Conservation (phyloP, 495 filamentous ascomycete species). For the Cryomyces minteri region DNA sequence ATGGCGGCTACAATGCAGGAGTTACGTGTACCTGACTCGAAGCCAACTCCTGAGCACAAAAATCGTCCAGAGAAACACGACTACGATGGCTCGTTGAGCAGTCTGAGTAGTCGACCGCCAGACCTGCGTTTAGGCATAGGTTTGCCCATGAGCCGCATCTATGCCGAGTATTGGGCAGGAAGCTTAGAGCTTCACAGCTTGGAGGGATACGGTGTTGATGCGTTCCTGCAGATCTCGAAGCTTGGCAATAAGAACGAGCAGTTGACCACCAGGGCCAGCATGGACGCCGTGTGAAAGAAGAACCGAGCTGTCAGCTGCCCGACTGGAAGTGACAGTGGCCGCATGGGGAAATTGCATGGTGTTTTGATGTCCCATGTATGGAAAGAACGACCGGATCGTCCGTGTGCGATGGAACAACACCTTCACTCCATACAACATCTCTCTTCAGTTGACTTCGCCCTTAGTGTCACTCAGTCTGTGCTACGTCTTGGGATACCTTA, state of each 20-base stretch:
- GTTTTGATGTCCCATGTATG: no score
- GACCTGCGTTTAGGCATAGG: conserved; percentile 87
- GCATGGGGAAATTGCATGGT: no score
- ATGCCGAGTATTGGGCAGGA: conserved; percentile 97
- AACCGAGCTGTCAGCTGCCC: no score
- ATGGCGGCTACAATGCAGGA: conserved; percentile 95
- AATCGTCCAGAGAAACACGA: conserved; percentile 11
- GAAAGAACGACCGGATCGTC: no score
- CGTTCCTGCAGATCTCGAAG: conserved; percentile 91
- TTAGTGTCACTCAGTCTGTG: no score
- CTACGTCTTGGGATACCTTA: no score
- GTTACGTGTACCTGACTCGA: conserved; percentile 22
- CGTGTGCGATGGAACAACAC: no score
- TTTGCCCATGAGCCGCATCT: conserved; percentile 81
- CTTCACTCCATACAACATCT: no score
- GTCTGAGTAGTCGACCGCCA: conserved; percentile 63
- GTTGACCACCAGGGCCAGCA: conserved; percentile 66
- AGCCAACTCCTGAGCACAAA: conserved; percentile 6
- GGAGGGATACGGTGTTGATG: conserved; percentile 95
- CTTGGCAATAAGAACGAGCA: conserved; percentile 98
- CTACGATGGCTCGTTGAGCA: conserved; percentile 40
- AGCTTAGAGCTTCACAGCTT: conserved; percentile 81
- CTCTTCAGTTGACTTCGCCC: no score
- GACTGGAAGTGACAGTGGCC: no score
- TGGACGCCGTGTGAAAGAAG: conserved; percentile 59